A percentile compares a stretch with the other conserved stretches of the same genome.
Conservation (phyloP, 129 eudicot species). For the Lonicera japonica region DNA sequence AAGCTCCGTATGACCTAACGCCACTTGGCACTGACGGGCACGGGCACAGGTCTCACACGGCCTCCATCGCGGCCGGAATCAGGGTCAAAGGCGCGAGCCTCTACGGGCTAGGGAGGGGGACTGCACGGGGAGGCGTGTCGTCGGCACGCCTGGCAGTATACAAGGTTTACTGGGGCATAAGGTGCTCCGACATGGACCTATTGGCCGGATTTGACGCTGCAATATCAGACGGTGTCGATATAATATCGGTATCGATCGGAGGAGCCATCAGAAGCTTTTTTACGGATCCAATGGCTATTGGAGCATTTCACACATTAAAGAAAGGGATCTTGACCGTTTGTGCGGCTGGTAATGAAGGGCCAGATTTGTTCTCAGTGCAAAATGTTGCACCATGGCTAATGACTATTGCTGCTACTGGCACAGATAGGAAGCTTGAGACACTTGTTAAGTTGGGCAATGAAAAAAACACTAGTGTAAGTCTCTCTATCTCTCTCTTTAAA, state of each 20-base stretch:
- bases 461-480: constrained; percentile 34
- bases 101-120: constrained; percentile 61
- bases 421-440: constrained; percentile 55
- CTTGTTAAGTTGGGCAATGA: constrained; percentile 61
- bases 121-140: constrained; percentile 79
- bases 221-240: constrained; percentile 79
- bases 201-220: constrained; percentile 82
- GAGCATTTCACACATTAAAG: constrained; percentile 72
- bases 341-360: constrained; percentile 77
- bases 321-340: constrained; percentile 57
- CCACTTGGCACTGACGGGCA: constrained; percentile 58
- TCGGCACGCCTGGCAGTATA: constrained; percentile 73
- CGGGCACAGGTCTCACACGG: constrained; percentile 87
- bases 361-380: constrained; percentile 26
- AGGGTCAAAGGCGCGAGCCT: constrained; percentile 51
- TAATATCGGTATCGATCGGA: constrained; percentile 70
- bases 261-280: constrained; percentile 32
- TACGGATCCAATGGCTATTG: constrained; percentile 64
- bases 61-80: constrained; percentile 75
- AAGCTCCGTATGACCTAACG: constrained; percentile 1
- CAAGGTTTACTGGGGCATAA: constrained; percentile 61
- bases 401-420: constrained; percentile 70
- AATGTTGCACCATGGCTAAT: constrained; percentile 81
- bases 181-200: constrained; percentile 65
- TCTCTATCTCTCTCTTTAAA: not conserved